Conservation (phyloP, 768 basidiomycete species). For the Collybiopsis luxurians region DNA sequence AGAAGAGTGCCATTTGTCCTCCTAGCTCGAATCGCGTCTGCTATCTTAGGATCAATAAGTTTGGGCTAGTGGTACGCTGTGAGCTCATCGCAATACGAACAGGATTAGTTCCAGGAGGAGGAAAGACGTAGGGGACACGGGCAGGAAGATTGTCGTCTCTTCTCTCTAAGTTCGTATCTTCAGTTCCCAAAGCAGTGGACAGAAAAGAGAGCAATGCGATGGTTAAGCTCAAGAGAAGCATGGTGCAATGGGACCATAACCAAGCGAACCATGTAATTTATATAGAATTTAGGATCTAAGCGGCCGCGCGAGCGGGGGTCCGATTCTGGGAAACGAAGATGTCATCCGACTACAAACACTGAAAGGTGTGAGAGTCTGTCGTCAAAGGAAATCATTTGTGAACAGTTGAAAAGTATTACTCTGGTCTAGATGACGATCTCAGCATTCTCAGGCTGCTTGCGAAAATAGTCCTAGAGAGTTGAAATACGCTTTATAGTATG, state of each 20-base stretch:
- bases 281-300: no score
- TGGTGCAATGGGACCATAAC: neutral
- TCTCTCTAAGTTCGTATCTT: neutral
- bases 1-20: constrained; percentile 31
- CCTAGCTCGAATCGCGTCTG: constrained; percentile 33
- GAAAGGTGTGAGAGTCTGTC: neutral
- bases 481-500: no score
- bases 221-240: neutral
- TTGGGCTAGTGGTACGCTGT: neutral
- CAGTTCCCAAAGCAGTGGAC: no score
- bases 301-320: neutral
- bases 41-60: constrained; percentile 22
- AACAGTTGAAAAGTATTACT: no score
- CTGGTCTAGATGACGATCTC: no score
- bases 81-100: neutral
- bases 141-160: constrained; percentile 38
- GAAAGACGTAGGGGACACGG: constrained; percentile 41
- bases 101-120: constrained; percentile 22
- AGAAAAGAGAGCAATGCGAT: neutral
- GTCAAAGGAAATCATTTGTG: no score
- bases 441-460: no score
- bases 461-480: no score
- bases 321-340: neutral
- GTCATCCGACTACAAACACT: neutral
- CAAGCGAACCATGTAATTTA: neutral